Evolutionary conservation across 148 eudicot species (phyloP).

Genomic region (Rhododendron williamsianum): DNA sequence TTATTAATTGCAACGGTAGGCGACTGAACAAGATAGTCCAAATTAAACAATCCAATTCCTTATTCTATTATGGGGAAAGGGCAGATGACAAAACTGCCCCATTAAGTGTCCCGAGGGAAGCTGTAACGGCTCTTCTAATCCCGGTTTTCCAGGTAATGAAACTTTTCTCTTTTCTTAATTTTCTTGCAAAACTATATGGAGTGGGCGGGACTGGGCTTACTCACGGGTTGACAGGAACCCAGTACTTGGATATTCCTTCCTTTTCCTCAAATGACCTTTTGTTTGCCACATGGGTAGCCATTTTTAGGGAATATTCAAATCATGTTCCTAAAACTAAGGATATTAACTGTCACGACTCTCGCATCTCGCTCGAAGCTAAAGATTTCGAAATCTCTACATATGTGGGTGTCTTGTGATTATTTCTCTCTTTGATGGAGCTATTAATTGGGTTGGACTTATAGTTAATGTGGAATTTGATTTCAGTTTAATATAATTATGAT

Average conservation of each 20-base stretch:
- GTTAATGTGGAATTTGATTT: too few species aligned
- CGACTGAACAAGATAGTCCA: too few species aligned
- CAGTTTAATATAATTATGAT: too few species aligned
- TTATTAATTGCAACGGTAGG: too few species aligned
- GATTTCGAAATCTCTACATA: too few species aligned
- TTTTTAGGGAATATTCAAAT: neutral
- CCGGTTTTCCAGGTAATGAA: constrained; percentile 4
- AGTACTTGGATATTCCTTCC: neutral
- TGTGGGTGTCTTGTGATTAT: too few species aligned
- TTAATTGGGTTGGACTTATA: too few species aligned
- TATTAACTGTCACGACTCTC: neutral
- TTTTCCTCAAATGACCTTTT: neutral
- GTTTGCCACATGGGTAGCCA: neutral
- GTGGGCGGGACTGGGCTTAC: too few species aligned
- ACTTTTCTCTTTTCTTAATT: neutral
- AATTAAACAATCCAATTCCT: neutral
- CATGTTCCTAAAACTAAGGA: neutral
- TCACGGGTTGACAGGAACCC: neutral
- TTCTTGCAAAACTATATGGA: too few species aligned
- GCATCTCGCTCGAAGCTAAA: neutral
- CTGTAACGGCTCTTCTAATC: constrained; percentile 17
- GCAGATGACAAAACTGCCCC: constrained; percentile 18
- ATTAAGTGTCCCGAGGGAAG: neutral
- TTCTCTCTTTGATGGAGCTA: too few species aligned
- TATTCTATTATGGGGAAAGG: neutral